Evolutionary conservation across 805 yeast genomes (phyloP), one percentile per base, ranked within the genome.

Genomic region (Hanseniaspora thailandica): DNA sequence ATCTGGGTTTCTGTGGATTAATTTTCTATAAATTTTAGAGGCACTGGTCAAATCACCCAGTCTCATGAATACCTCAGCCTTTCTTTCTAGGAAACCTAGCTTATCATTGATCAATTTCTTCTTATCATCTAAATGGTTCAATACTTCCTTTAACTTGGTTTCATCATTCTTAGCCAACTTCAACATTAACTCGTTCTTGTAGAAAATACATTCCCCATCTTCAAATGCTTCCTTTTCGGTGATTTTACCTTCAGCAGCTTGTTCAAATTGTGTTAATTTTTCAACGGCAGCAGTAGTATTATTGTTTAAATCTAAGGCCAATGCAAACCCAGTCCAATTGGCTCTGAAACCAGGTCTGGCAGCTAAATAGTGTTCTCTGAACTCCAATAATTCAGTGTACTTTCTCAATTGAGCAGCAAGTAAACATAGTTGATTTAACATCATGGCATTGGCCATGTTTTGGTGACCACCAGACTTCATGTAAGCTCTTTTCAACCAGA

Each of bases 1-100:
- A 62, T 88, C 96, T 0, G 97, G 95, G 65, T 90, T 90, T 62
- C 96, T 80, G 63, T 84, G 79, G 55, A 90, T 71, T 55, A 90
- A 71, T 54, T 74, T 70, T 63, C 95, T 77, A 63, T 81, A 85
- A 39, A 78, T 72, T 47, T 75, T 60, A 17, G 86, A 78, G 1
- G 96, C 90, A 52, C 85, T 86, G 52, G 77, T 71, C 13, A 63
- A 61, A 43, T 72, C 69, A 9, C 80, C 84, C 55, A 85, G 67
- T 39, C 78, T 73, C 65, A 80, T 66, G 52, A 80, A 73, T 59
- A 82, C 80, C 52, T 74, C 69, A 3, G 88, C 96, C 58, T 76
- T 76, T 62, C 75, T 75, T 65, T 88, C 95, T 59, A 77, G 63
- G 54, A 79, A 73, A 12, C 82, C 75, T 36, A 77, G 69, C 38